Evolutionary conservation across 176 grass and related monocot genomes (phyloP), one percentile per base, ranked within the genome.

Genomic region (Raddia distichophylla): DNA sequence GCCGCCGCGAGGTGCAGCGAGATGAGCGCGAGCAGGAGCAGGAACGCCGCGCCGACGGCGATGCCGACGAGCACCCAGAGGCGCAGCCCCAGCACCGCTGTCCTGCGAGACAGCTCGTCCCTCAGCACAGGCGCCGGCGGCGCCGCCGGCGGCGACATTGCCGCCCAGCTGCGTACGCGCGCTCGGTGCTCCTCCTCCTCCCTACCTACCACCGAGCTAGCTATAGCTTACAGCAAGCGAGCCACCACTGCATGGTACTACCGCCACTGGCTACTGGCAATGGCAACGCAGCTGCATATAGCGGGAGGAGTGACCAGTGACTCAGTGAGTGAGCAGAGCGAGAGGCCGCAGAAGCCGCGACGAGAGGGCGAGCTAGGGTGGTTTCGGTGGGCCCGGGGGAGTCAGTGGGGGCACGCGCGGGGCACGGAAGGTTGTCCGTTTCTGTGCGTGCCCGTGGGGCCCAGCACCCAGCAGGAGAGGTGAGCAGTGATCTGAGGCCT

Each of bases 11-110:
- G 86, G 86, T 91, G 84, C 42, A 91, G 49, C 35, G 92, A 89
- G 78, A 98, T 71, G 86, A 98, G 84, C 55, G 88, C 87, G 52
- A 98, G 86, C 19, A 98, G 82, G 37, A 98, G 88, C 60, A 98
- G 83, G 77, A 98, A 98, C 48, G 90, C 88, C 51, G 89, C 81
- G 17, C 92, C 90, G 10, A 98, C 71, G 50, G 83, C 78, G 69
- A 98, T 89, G 69, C 92, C 92, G 7, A 98, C 86, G 4, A 98
- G 61, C 82, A 98, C 95, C 95, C 95, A 95, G 27, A 98, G 86
- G 32, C 86, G 90, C 54, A 98, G 90, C 12, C 95, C 95, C 66
- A 98, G 83, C 77, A 98, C 83, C 8, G 83, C 88, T 43, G 92
- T 98, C 78, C 67, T 81, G 18, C 88, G 86, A 59, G 90, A 88